Conservation (phyloP, 495 filamentous ascomycete species). For the Aspergillus bridgeri region DNA sequence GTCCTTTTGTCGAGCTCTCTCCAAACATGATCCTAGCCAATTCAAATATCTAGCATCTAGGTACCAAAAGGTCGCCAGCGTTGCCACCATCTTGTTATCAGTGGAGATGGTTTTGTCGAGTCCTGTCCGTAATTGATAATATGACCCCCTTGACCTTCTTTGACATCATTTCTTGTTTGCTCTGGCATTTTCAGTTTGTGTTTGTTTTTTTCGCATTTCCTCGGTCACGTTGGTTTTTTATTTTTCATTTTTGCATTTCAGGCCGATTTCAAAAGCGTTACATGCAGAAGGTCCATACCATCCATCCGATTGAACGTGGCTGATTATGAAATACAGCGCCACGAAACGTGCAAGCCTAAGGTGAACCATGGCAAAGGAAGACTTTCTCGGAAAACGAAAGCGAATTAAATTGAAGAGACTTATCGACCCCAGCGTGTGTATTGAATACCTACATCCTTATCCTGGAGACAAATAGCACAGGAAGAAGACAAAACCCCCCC, state of each 20-base stretch:
- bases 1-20: constrained; percentile 35
- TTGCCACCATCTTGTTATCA: not conserved
- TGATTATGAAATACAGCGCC: not conserved
- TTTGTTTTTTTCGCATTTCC: not conserved
- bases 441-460: too few species aligned
- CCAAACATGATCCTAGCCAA: constrained; percentile 41
- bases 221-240: not conserved
- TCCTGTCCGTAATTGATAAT: constrained; percentile 20
- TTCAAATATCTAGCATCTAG: constrained; percentile 35
- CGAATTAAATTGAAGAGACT: too few species aligned
- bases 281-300: not conserved
- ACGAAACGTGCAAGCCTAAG: too few species aligned
- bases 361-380: too few species aligned
- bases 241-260: not conserved
- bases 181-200: not conserved
- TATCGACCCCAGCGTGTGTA: too few species aligned
- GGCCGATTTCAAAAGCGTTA: not conserved
- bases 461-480: too few species aligned
- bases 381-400: too few species aligned
- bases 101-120: constrained; percentile 9
- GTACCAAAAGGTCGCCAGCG: constrained; percentile 20
- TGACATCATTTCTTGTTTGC: not conserved
- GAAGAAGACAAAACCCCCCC: too few species aligned
- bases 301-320: not conserved
- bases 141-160: constrained; percentile 3